phyloP scores from a whole-genome alignment of 345 rosid species.

The Anacardium occidentale region DNA sequence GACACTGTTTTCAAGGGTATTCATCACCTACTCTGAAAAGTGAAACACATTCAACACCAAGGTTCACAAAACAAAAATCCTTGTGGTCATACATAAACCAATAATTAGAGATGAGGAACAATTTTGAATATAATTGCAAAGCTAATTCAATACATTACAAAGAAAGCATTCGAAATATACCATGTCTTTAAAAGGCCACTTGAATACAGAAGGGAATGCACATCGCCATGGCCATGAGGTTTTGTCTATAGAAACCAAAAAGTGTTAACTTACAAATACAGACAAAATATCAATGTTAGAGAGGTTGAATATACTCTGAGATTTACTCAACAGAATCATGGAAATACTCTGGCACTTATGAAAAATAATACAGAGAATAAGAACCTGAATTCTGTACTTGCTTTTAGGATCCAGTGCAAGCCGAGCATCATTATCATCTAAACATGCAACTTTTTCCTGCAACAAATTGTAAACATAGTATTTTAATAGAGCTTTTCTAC shows the following conservation, averaged over 20 bases:
- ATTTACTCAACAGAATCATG: not conserved
- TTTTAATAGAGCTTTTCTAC: not conserved
- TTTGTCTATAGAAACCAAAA: conserved; percentile 62
- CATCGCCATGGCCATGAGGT: conserved; percentile 99
- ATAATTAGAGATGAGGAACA: not conserved
- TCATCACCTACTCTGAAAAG: not conserved
- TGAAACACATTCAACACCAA: not conserved
- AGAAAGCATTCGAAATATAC: conserved; percentile 35
- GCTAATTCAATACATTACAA: conserved; percentile 13
- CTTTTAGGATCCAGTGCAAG: conserved; percentile 78
- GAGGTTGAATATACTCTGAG: conserved; percentile 2
- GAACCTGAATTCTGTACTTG: conserved; percentile 87
- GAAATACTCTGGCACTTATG: not conserved
- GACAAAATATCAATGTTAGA: not conserved
- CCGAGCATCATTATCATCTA: conserved; percentile 89
- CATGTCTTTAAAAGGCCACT: conserved; percentile 78
- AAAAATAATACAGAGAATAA: not conserved
- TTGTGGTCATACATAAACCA: not conserved
- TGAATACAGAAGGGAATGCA: conserved; percentile 84
- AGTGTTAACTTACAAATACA: conserved; percentile 11
- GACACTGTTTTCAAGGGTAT: not conserved
- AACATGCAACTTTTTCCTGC: conserved; percentile 98
- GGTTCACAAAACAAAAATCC: not conserved
- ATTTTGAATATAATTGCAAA: not conserved
- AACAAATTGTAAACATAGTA: conserved; percentile 12